These are phyloP conservation scores for Allium fistulosum DNA, from an alignment of 106 monocot species.

Conservation along the genomic window DNA sequence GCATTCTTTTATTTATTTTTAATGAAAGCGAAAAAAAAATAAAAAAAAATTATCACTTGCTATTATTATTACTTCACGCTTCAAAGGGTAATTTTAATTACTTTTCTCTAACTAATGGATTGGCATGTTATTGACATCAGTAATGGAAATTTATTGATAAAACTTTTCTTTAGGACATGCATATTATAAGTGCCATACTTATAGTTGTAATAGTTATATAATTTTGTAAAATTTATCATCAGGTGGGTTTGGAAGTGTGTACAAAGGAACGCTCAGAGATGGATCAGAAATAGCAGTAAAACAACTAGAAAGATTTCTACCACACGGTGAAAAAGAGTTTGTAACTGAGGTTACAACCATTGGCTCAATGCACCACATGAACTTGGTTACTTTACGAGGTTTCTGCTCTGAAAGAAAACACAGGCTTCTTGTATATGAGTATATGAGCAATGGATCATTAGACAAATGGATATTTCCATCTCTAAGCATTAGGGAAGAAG, in stretches of 20 bases:
- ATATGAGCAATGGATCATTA: conserved; percentile 54
- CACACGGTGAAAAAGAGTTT: conserved; percentile 48
- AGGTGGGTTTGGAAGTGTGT: conserved; percentile 44
- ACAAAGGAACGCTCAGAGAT: conserved; percentile 31
- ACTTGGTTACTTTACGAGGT: conserved; percentile 57
- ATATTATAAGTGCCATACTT: too few relatives aligned
- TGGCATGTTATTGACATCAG: too few relatives aligned
- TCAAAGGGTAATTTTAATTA: too few relatives aligned
- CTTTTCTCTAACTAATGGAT: too few relatives aligned
- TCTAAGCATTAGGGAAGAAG: not conserved
- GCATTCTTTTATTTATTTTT: too few relatives aligned
- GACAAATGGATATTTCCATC: conserved; percentile 46
- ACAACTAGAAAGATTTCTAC: conserved; percentile 35
- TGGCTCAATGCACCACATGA: conserved; percentile 63
- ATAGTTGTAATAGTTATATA: too few relatives aligned
- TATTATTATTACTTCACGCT: too few relatives aligned
- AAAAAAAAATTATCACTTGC: too few relatives aligned
- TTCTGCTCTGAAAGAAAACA: conserved; percentile 55
- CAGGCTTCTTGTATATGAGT: conserved; percentile 56
- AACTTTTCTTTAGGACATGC: too few relatives aligned
- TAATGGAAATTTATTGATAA: too few relatives aligned
- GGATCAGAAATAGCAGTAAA: conserved; percentile 50
- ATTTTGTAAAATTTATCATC: not conserved
- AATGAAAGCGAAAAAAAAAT: too few relatives aligned
- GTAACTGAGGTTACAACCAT: conserved; percentile 56